These are phyloP conservation scores for Lactarius quietus DNA, from an alignment of 768 basidiomycete genomes.

Conservation along the genomic window DNA sequence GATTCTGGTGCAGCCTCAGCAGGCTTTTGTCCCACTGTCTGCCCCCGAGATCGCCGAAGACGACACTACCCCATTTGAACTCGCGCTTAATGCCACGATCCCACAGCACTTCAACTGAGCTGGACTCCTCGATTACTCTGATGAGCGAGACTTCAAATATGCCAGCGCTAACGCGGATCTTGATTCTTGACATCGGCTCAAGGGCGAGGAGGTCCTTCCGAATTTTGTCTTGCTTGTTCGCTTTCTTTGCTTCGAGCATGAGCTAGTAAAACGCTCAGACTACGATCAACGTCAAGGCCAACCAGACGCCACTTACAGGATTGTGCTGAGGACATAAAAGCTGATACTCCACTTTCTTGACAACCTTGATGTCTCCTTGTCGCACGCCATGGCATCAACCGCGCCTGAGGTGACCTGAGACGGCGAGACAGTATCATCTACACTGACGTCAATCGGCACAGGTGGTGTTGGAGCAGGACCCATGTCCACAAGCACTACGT, in stretches of 20 bases:
- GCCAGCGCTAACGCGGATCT: conserved; percentile 79
- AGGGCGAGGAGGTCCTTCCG: conserved; percentile 66
- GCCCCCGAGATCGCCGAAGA: conserved; percentile 70
- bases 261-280: conserved; percentile 42
- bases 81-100: conserved; percentile 68
- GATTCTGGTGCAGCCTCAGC: conserved; percentile 48
- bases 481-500: conserved; percentile 61
- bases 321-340: conserved; percentile 87
- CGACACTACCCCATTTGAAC: conserved; percentile 79
- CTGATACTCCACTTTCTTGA: conserved; percentile 72
- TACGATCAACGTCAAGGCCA: neutral
- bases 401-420: conserved; percentile 12
- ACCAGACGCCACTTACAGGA: conserved; percentile 55
- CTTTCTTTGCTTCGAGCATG: conserved; percentile 69
- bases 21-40: conserved; percentile 66
- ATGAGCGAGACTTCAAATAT: conserved; percentile 83
- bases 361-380: conserved; percentile 49
- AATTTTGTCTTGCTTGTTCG: conserved; percentile 70
- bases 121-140: conserved; percentile 62
- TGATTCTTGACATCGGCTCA: conserved; percentile 69
- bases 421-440: conserved; percentile 27
- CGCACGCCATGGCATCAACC: conserved; percentile 27
- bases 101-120: conserved; percentile 79
- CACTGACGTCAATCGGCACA: conserved; percentile 37
- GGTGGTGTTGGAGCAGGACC: conserved; percentile 11